Percentiles rank a stretch among this genome's conserved stretches.
Evolutionary conservation across 2,329 filamentous ascomycete genomes (phyloP).

Genomic region (Ceratocystis smalleyi): DNA sequence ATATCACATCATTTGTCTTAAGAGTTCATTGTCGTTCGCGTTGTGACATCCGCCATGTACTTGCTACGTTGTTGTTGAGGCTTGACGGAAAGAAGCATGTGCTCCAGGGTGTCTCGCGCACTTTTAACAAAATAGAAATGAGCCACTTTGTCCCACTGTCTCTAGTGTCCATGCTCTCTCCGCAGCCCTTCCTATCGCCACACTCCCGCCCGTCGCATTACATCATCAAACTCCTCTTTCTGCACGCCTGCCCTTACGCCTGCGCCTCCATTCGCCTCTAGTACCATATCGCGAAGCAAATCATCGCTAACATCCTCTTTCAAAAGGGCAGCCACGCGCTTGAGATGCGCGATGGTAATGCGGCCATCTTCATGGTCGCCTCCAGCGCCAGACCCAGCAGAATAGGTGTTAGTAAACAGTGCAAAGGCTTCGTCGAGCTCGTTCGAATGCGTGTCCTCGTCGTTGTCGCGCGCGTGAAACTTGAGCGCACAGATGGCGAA

Average conservation of each 20-base stretch:
- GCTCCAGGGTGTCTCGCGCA: too few relatives aligned
- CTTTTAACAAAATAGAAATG: too few relatives aligned
- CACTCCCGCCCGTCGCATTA: slow-evolving; percentile 72
- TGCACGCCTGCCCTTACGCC: slow-evolving; percentile 56
- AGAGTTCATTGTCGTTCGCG: not conserved
- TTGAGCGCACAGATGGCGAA: slow-evolving; percentile 80
- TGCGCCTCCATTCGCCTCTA: slow-evolving; percentile 76
- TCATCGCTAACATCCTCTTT: slow-evolving; percentile 76
- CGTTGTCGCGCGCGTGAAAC: slow-evolving; percentile 46
- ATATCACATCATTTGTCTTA: not conserved
- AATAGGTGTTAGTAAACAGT: slow-evolving; percentile 51
- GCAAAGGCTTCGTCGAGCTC: slow-evolving; percentile 72
- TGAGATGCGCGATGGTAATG: slow-evolving; percentile 70
- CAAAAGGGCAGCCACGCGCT: slow-evolving; percentile 61
- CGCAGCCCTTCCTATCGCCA: slow-evolving; percentile 41
- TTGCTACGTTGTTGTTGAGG: too few relatives aligned
- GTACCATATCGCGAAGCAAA: slow-evolving; percentile 79
- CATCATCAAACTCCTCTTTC: slow-evolving; percentile 66
- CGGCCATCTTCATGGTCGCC: slow-evolving; percentile 25
- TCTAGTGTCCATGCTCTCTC: not conserved
- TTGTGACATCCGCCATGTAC: not conserved
- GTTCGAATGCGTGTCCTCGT: slow-evolving; percentile 37
- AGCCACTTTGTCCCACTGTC: not conserved
- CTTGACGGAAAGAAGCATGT: too few relatives aligned
- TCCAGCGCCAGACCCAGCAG: not conserved